phyloP scores from a whole-genome alignment of 495 filamentous ascomycete species.

The Podospora australis region DNA sequence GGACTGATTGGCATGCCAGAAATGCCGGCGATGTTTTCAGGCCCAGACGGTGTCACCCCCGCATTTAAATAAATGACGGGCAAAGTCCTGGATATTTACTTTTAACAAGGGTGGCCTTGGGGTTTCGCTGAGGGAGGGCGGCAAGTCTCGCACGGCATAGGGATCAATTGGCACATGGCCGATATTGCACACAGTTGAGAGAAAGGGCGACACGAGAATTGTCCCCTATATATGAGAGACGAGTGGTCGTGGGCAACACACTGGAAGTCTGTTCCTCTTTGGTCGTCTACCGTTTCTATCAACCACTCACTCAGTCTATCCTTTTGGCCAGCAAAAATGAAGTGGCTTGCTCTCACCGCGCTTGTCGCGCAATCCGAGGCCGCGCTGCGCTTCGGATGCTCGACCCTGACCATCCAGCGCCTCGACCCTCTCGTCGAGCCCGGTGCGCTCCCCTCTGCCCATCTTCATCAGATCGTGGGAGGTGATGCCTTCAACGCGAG shows the following conservation, averaged over 20 bases:
- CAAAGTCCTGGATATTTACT: neutral
- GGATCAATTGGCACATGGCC: neutral
- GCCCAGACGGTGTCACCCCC: slow-evolving; percentile 2
- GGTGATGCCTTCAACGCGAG: slow-evolving; percentile 45
- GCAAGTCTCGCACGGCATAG: neutral
- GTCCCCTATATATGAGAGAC: neutral
- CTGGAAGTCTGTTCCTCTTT: neutral
- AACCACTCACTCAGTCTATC: neutral
- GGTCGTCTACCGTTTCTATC: neutral
- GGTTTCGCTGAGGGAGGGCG: neutral
- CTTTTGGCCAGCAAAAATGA: slow-evolving; percentile 26
- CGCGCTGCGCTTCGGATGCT: slow-evolving; percentile 42
- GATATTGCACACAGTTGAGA: neutral
- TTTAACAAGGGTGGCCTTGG: too few relatives aligned
- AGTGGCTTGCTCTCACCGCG: slow-evolving; percentile 35
- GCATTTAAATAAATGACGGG: slow-evolving; percentile 12
- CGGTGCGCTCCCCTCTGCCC: slow-evolving; percentile 32
- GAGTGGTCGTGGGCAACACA: too few relatives aligned
- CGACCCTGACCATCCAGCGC: slow-evolving; percentile 39
- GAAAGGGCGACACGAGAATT: neutral
- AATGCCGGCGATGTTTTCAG: neutral
- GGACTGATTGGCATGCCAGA: neutral
- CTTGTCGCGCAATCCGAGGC: slow-evolving; percentile 35
- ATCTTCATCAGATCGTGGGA: slow-evolving; percentile 45
- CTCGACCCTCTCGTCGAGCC: slow-evolving; percentile 42